Base-by-base conservation (phyloP, 164 flowering plant genomes). In the Tetracentron sinense region DNA sequence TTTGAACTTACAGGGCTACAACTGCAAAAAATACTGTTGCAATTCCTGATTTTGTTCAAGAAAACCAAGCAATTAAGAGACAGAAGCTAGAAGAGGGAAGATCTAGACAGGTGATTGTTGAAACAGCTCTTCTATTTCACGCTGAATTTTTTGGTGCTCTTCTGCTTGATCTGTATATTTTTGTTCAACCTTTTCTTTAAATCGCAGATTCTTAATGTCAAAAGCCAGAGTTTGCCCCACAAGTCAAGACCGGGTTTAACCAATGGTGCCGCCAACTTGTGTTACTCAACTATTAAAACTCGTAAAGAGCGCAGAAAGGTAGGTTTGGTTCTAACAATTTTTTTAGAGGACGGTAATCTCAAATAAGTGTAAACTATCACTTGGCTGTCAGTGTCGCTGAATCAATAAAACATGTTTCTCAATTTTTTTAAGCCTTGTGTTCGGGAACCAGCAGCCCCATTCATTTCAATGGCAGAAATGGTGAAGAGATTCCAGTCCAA, bases 31-130 rank as follows among this genome's bases (percentile, higher is more conserved):
- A 25, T 47, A 68, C n/a, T 29, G 61, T 42, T 30, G 76, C 69
- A 17, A 78, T 81, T 38, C 74, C 80, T n/a, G 82, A 71, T 65
- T 63, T 88, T 22, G 82, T 77, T 28, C 97, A 83, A 64, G 97
- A 92, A 69, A 88, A 92, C 63, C 99, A 87, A 64, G 97, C 99
- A 53, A 85, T 95, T 54, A 95, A 95, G 80, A 73, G 85, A 38
- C 99, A 95, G 76, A 90, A 92, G 74, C 77, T 92, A 62, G 99
- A 92, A 0, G 94, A 77, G 38, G 97, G 97, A 44, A 83, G 61
- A 75, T 70, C 97, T 48, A 85, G 91, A 83, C 92, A 85, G 88
- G 99, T 91, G 16, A 26, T 28, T 44, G 1, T 58, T 22, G 23
- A n/a, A 51, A 29, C 17, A 31, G 11, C 21, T 7, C 21, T 7